Base-by-base conservation (phyloP, 148 eudicot genomes). In the Diospyros kaki region DNA sequence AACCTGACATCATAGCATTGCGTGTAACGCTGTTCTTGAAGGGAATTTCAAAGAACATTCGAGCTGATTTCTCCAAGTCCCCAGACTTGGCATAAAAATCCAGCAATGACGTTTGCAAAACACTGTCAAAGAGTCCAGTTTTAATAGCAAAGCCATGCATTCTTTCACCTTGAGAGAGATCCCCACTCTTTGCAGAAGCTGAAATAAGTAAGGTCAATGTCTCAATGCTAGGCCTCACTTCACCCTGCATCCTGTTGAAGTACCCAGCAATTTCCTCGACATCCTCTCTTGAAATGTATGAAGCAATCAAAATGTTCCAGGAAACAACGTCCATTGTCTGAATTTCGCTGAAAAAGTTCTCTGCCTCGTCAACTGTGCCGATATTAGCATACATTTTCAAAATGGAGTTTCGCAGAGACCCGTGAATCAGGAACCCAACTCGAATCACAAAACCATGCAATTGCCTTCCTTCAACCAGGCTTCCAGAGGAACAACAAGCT, bases 141-240 rank as follows among this genome's bases (percentile, higher is more conserved):
- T 89, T 89, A 2, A 80, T 14, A 72, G 86, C 82, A 76, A 89
- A 73, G 59, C 88, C 82, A 81, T 89, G 93, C 52, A 89, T 53
- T 72, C 82, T 83, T 78, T 75, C 63, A 41, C 83, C 84, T 50
- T 71, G 83, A 59, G 43, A 56, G 74, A 51, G 43, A 78, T 77
- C 66, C 41, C 83, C 78, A 46, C 15, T 71, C 73, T 83, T 82
- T 5, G 81, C 76, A 56, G 81, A 79, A 40, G 84, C 84, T 59
- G 90, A 84, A 68, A 82, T 79, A 18, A 84, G 17, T 56, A 83
- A 59, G 13, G 90, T 85, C 64, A 89, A 75, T 44, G 86, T 83
- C 78, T 86, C 90, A 6, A 74, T 79, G 69, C 71, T 83, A 5
- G 88, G 92, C 53, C 76, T 18, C 17, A 83, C 79, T 51, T 83